A percentile compares a stretch with the other conserved stretches of the same genome.
Conservation (phyloP, 2,329 filamentous ascomycete species). For the Pseudogymnoascus sp. region DNA sequence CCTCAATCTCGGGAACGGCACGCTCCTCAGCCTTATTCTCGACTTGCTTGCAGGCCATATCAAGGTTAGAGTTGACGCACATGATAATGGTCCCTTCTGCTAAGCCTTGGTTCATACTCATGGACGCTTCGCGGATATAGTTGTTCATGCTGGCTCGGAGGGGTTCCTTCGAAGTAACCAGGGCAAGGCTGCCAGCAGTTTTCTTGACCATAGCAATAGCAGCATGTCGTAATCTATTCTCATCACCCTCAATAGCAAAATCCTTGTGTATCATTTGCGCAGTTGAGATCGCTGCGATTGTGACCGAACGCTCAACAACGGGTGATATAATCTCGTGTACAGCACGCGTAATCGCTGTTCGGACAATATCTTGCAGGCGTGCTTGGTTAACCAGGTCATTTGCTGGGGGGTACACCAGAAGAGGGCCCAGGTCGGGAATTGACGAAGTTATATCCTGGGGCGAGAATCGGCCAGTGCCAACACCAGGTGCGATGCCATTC, state of each 20-base stretch:
- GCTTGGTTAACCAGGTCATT: constrained; percentile 69
- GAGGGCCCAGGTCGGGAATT: constrained; percentile 74
- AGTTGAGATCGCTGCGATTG: constrained; percentile 94
- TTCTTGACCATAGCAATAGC: constrained; percentile 93
- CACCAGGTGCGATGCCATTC: constrained; percentile 58
- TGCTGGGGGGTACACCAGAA: constrained; percentile 73
- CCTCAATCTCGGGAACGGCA: constrained; percentile 88
- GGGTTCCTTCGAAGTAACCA: constrained; percentile 98
- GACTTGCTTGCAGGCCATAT: constrained; percentile 86
- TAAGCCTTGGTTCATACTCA: constrained; percentile 65
- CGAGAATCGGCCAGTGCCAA: constrained; percentile 66
- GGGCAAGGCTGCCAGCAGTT: constrained; percentile 83
- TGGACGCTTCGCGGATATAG: constrained; percentile 71
- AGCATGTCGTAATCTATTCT: constrained; percentile 75
- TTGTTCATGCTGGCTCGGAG: constrained; percentile 95
- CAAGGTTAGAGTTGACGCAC: constrained; percentile 97
- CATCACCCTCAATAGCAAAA: constrained; percentile 86
- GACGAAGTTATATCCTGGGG: constrained; percentile 70
- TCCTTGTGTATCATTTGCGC: constrained; percentile 94
- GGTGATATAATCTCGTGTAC: constrained; percentile 95
- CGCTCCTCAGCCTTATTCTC: constrained; percentile 94
- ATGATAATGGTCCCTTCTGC: constrained; percentile 94
- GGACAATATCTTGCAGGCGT: constrained; percentile 69
- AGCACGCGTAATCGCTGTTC: constrained; percentile 77
- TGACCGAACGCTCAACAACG: constrained; percentile 94